phyloP scores from a whole-genome alignment of 176 grass and related monocot species.

The Avena insularis region DNA sequence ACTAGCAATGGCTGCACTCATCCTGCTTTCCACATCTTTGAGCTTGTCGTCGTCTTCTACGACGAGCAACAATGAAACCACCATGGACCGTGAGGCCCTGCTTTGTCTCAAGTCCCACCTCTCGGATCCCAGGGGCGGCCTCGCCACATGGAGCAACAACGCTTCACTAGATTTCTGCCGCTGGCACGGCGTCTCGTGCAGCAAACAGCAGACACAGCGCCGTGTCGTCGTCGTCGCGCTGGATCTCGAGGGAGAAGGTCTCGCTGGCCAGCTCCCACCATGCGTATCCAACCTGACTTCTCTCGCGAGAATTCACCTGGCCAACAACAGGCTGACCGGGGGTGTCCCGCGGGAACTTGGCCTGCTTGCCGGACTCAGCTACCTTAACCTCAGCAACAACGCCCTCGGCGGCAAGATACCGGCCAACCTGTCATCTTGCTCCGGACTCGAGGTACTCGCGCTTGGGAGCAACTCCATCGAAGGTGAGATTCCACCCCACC shows the following conservation, averaged over 20 bases:
- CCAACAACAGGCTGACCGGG: slow-evolving; percentile 33
- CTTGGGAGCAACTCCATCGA: slow-evolving; percentile 22
- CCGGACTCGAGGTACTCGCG: slow-evolving; percentile 17
- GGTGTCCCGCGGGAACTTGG: slow-evolving; percentile 41
- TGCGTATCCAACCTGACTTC: slow-evolving; percentile 42
- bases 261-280: slow-evolving; percentile 39
- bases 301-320: slow-evolving; percentile 36
- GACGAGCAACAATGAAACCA: background rate
- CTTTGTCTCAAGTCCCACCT: slow-evolving; percentile 45
- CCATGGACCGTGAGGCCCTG: background rate
- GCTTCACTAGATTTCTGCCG: slow-evolving; percentile 31
- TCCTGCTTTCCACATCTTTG: background rate
- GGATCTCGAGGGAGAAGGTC: background rate
- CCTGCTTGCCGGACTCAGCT: slow-evolving; percentile 19
- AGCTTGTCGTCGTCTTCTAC: background rate
- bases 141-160: slow-evolving; percentile 32
- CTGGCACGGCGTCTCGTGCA: slow-evolving; percentile 42
- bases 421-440: background rate
- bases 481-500: slow-evolving; percentile 9
- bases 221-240: slow-evolving; percentile 27
- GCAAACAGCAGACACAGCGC: too few species aligned
- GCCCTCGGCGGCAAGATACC: slow-evolving; percentile 40
- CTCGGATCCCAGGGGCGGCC: background rate
- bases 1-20: background rate
- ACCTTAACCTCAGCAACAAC: slow-evolving; percentile 56